Percentiles rank a stretch among this genome's conserved stretches.
phyloP scores from a whole-genome alignment of 257 asterid species.

The Solanum chiquidenum region DNA sequence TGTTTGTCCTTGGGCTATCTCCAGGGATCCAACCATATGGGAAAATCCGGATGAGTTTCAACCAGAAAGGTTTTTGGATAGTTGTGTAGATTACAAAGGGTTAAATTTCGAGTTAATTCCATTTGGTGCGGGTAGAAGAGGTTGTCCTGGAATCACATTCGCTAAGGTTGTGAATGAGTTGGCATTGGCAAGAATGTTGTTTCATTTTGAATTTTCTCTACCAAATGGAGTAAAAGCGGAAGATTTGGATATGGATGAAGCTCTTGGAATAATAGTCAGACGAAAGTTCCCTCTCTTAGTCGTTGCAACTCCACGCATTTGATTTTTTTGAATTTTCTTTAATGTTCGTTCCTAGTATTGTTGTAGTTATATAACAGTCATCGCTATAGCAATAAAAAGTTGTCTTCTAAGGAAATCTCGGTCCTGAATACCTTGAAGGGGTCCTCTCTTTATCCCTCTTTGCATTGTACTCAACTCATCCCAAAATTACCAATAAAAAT shows the following conservation, averaged over 20 bases:
- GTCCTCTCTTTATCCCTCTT: background rate
- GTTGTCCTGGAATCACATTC: constrained; percentile 34
- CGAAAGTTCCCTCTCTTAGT: constrained; percentile 18
- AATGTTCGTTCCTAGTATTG: background rate
- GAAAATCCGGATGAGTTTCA: constrained; percentile 29
- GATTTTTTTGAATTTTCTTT: background rate
- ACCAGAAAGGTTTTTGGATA: constrained; percentile 37
- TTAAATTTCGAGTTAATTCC: constrained; percentile 29
- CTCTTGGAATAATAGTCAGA: background rate
- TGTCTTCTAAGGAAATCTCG: no score
- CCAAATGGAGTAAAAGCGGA: constrained; percentile 12
- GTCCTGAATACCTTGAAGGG: background rate
- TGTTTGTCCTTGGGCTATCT: constrained; percentile 42
- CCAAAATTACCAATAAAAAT: background rate
- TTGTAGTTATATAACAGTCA: no score
- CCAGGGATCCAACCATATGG: constrained; percentile 33
- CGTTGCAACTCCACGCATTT: constrained; percentile 1
- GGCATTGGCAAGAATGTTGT: constrained; percentile 26
- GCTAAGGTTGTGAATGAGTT: constrained; percentile 17
- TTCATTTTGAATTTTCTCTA: constrained; percentile 11
- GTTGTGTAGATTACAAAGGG: constrained; percentile 24
- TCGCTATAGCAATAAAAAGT: no score
- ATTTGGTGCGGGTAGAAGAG: constrained; percentile 49
- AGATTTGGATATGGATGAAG: constrained; percentile 30
- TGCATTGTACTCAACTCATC: background rate